Conservation (phyloP, 1,284 basidiomycete species). For the Irpex rosettiformis region DNA sequence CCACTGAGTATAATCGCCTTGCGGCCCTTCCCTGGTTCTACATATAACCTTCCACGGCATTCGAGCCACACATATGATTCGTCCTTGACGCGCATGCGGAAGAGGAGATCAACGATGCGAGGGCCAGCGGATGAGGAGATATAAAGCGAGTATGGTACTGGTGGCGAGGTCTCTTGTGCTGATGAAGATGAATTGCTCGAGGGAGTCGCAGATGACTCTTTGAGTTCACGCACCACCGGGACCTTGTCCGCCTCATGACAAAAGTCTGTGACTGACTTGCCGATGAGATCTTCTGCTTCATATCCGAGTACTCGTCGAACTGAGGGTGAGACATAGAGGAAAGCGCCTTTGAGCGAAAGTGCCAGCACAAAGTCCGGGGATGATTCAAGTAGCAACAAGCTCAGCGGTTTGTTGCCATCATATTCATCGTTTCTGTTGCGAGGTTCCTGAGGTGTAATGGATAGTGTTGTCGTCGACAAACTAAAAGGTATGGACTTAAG, state of each 20-base stretch:
- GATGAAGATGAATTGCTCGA: not conserved
- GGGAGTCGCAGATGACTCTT: slow-evolving; percentile 56
- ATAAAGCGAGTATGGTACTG: not conserved
- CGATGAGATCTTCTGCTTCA: slow-evolving; percentile 78
- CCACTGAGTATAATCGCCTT: slow-evolving; percentile 87
- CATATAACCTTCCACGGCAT: slow-evolving; percentile 78
- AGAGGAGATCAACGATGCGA: slow-evolving; percentile 70
- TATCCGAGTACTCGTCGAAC: slow-evolving; percentile 76
- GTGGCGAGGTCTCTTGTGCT: not conserved
- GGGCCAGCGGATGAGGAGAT: slow-evolving; percentile 21
- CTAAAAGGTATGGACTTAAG: slow-evolving; percentile 34
- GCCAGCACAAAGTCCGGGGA: slow-evolving; percentile 84
- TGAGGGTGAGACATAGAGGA: slow-evolving; percentile 89
- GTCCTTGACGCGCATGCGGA: slow-evolving; percentile 65
- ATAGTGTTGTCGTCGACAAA: slow-evolving; percentile 26
- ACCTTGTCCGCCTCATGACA: slow-evolving; percentile 90
- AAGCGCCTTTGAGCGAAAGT: slow-evolving; percentile 89
- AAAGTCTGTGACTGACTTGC: slow-evolving; percentile 71
- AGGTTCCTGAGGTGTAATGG: slow-evolving; percentile 21
- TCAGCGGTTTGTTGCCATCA: slow-evolving; percentile 46
- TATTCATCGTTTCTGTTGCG: slow-evolving; percentile 25
- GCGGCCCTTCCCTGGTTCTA: slow-evolving; percentile 86
- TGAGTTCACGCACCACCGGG: slow-evolving; percentile 89
- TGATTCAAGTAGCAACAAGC: slow-evolving; percentile 67
- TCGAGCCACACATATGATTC: slow-evolving; percentile 84